These are phyloP conservation scores for Anaeromyces robustus DNA, from an alignment of 192 early-diverging fungal genomes.

Conservation along the genomic window DNA sequence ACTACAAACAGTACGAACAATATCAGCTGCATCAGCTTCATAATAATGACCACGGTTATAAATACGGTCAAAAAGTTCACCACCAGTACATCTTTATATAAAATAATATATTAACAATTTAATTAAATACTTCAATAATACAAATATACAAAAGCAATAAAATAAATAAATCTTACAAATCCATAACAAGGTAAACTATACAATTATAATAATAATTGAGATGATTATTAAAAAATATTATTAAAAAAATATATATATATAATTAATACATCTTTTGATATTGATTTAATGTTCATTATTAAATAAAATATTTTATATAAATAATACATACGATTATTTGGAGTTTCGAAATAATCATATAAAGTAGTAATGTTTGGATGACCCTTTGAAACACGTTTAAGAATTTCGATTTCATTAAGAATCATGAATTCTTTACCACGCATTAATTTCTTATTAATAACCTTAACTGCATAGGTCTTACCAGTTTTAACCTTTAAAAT, in stretches of 20 bases:
- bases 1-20: slow-evolving; percentile 2
- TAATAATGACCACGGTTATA: background rate
- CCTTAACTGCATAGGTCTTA: slow-evolving; percentile 73
- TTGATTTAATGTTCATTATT: too few species aligned
- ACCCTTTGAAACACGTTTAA: slow-evolving; percentile 57
- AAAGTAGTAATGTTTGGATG: slow-evolving; percentile 83
- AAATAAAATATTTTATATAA: slow-evolving; percentile 8
- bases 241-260: too few species aligned
- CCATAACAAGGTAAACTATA: background rate
- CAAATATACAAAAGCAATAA: too few species aligned
- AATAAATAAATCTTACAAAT: background rate
- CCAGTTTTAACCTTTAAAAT: slow-evolving; percentile 42
- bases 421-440: slow-evolving; percentile 76
- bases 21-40: slow-evolving; percentile 3
- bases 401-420: slow-evolving; percentile 74
- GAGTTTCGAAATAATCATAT: slow-evolving; percentile 70
- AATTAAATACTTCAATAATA: too few species aligned
- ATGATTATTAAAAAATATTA: too few species aligned
- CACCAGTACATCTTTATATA: slow-evolving; percentile 3
- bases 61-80: slow-evolving; percentile 3
- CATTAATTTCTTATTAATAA: slow-evolving; percentile 76
- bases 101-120: background rate
- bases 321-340: slow-evolving; percentile 29
- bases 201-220: slow-evolving; percentile 9
- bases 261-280: too few species aligned